These are phyloP conservation scores for Tetracladium maxilliforme DNA, from an alignment of 2,329 filamentous ascomycete genomes.

Conservation along the genomic window DNA sequence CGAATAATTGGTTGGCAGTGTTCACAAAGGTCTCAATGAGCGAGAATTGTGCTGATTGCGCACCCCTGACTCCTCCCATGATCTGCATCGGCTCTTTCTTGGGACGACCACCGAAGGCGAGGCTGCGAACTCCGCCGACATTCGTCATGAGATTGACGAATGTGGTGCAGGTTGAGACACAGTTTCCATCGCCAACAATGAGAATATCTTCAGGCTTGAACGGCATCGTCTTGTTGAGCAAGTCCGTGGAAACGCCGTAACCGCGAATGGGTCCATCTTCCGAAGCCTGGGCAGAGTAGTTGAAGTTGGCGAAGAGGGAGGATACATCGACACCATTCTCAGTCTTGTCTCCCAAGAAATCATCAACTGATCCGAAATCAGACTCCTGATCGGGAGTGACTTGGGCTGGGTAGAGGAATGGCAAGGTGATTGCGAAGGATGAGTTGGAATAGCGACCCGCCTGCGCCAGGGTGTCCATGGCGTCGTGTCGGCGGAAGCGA, in stretches of 20 bases:
- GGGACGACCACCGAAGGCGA: slow-evolving; percentile 45
- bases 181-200: slow-evolving; percentile 37
- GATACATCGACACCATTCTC: too few species aligned
- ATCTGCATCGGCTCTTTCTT: slow-evolving; percentile 38
- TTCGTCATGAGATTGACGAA: slow-evolving; percentile 38
- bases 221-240: slow-evolving; percentile 6
- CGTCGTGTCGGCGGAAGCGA: slow-evolving; percentile 10
- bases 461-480: slow-evolving; percentile 7
- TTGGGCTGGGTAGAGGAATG: too few species aligned
- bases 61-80: slow-evolving; percentile 51
- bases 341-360: too few species aligned
- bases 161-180: slow-evolving; percentile 43
- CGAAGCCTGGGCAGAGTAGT: slow-evolving; percentile 10
- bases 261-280: too few species aligned
- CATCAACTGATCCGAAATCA: too few species aligned
- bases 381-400: too few species aligned
- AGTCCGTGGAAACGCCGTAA: slow-evolving; percentile 7
- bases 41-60: slow-evolving; percentile 10
- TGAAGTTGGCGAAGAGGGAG: too few species aligned
- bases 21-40: slow-evolving; percentile 6
- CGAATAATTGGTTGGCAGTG: slow-evolving; percentile 3
- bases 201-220: slow-evolving; percentile 21
- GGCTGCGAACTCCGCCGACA: slow-evolving; percentile 35
- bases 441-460: slow-evolving; percentile 7
- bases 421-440: too few species aligned